Base-by-base conservation (phyloP, 192 early-diverging fungal genomes). In the Globomyces pollinis-pini region DNA sequence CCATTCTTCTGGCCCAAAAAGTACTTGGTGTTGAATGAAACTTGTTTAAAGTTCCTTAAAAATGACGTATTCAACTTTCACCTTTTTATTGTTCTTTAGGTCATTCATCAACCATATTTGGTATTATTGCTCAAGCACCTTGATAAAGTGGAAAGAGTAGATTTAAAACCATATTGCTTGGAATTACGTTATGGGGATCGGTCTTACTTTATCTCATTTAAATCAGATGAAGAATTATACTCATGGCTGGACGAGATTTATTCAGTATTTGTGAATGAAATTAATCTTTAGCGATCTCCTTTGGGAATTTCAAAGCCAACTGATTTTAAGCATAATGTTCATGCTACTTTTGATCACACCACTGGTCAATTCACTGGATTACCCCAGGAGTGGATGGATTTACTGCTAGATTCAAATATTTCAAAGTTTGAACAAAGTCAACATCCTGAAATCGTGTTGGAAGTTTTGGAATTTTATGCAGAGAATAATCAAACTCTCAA, bases 211-310 rank as follows among this genome's bases (percentile, higher is more conserved):
- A 71, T 99, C 31, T 84, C 93, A 6, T 94, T 91, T 67, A 89
- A 88, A 62, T 91, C 82, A 64, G 96, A 99, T 67, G 90, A 93
- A 65, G 94, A 99, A 65, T 77, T 99, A 34, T 99, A 99, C 67
- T 85, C 86, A 42, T 99, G 96, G 96, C 90, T 99, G 82, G 94
- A 99, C 63, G 88, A 91, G 62, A 90, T 99, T 67, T 97, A 97
- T 72, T 86, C 87, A 6, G 32, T 16, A 33, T 33, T 51, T 34
- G 30, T n/a, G n/a, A 16, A 51, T n/a, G 30, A 51, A 30, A 51
- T 33, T 21, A 16, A 34, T n/a, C 50, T 26, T 15, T 21, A 51
- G 80, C 86, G 62, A 88, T 24, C 53, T 51, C 50, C 50, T 3
- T 33, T 89, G 15, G 41, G 23, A 2, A 96, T 98, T 56, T 94